Conservation (phyloP, 1,284 basidiomycete species). For the Trametes versicolor region DNA sequence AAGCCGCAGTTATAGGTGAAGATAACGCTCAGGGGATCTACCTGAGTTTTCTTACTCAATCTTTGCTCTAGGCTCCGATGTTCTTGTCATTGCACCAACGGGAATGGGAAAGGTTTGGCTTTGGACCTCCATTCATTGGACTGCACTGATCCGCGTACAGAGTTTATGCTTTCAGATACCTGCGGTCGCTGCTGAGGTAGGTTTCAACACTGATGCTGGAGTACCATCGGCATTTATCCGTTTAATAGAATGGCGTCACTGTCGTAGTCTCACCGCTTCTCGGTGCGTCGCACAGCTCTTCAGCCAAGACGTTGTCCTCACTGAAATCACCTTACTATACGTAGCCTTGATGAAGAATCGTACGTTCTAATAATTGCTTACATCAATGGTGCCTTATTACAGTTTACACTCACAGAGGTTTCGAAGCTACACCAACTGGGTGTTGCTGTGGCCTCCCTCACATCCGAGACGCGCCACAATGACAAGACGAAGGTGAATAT, state of each 20-base stretch:
- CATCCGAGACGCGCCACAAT: constrained; percentile 66
- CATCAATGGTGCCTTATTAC: not conserved
- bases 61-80: constrained; percentile 62
- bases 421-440: constrained; percentile 63
- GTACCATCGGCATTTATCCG: not conserved
- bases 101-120: constrained; percentile 85
- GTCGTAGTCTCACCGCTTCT: constrained; percentile 84
- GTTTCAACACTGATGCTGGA: constrained; percentile 4
- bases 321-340: not conserved
- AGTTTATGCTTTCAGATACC: constrained; percentile 91
- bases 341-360: constrained; percentile 88
- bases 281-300: constrained; percentile 53
- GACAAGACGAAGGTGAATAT: constrained; percentile 56
- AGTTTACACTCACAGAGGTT: constrained; percentile 64
- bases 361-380: constrained; percentile 44
- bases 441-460: constrained; percentile 70
- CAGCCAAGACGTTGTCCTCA: not conserved
- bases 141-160: constrained; percentile 45
- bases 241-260: constrained; percentile 67
- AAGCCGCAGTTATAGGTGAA: constrained; percentile 68
- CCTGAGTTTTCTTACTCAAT: not conserved
- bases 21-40: no score
- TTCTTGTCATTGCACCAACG: constrained; percentile 87
- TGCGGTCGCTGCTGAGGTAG: constrained; percentile 72
- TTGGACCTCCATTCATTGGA: constrained; percentile 5